Evolutionary conservation across 768 basidiomycete genomes (phyloP).

Genomic region (Termitomyces sp.): DNA sequence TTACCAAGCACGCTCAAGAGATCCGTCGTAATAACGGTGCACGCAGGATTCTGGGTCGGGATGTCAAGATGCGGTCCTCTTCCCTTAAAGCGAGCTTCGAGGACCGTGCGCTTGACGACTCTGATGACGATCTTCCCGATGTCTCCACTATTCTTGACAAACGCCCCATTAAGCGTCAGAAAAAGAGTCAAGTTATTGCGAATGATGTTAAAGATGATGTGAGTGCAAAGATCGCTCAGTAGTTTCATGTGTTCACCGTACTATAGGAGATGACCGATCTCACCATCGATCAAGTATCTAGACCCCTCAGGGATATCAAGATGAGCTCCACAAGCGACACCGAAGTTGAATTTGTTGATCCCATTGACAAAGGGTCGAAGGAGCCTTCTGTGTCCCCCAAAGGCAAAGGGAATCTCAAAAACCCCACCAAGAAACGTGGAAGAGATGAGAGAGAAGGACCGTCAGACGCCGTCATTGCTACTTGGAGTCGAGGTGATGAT

Average conservation of each 20-base stretch:
- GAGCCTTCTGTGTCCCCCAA: slow-evolving; percentile 12
- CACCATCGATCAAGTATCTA: slow-evolving; percentile 25
- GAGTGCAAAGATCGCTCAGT: neutral
- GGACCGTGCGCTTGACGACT: slow-evolving; percentile 29
- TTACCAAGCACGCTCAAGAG: slow-evolving; percentile 34
- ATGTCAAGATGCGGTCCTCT: slow-evolving; percentile 21
- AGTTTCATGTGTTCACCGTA: neutral
- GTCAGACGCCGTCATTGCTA: slow-evolving; percentile 40
- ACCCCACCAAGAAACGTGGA: slow-evolving; percentile 16
- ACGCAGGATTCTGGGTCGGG: slow-evolving; percentile 9
- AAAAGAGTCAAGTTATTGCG: slow-evolving; percentile 14
- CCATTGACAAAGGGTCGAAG: neutral
- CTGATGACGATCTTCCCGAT: slow-evolving; percentile 52
- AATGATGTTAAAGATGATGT: slow-evolving; percentile 14
- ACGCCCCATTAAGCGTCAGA: slow-evolving; percentile 27
- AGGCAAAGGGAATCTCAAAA: slow-evolving; percentile 19
- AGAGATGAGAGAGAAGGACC: slow-evolving; percentile 20
- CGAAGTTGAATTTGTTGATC: slow-evolving; percentile 18
- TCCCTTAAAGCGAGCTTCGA: slow-evolving; percentile 23
- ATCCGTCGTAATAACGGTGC: slow-evolving; percentile 23
- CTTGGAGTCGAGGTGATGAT: slow-evolving; percentile 56
- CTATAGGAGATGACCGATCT: slow-evolving; percentile 17
- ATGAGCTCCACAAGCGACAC: slow-evolving; percentile 19
- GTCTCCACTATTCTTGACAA: slow-evolving; percentile 33
- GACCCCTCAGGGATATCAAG: slow-evolving; percentile 8